Evolutionary conservation across 1,284 basidiomycete genomes (phyloP), one percentile per base, ranked within the genome.

Genomic region (Puccinia brachypodii): DNA sequence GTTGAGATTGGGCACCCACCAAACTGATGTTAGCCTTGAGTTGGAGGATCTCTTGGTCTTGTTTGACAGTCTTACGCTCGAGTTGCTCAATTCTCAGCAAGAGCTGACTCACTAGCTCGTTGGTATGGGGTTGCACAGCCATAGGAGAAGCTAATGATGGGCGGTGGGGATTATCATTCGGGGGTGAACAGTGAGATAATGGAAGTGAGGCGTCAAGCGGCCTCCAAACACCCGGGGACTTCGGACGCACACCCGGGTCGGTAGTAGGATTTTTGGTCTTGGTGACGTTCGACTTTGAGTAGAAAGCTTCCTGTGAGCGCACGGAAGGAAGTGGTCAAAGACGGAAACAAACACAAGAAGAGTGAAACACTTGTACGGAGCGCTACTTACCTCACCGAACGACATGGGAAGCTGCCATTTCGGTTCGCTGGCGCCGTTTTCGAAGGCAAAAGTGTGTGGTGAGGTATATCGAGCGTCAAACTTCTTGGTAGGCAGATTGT

Each of bases 221-320:
- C 7, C 56, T 66, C 79, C 79, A 81, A 36, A 81, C 36, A 66
- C 71, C 44, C 60, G 79, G 79, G 25, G 80, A 82, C 16, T 64
- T 74, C 2, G 72, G 42, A 56, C 60, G 31, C 4, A 36, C n/a
- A 3, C 22, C 47, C 16, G 72, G 16, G 7, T 73, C 73, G 14
- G 19, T 53, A 25, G 13, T 28, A 58, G 36, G 44, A 14, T 75
- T 68, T 47, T 68, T 42, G 16, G 80, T 7, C 25, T 82, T 82
- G 62, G 80, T 76, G 16, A 82, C 73, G n/a, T 82, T 82, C 19
- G 80, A 82, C 60, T 82, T 82, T 7, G 80, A 82, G 38, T 82
- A 82, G 42, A 82, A 82, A 44, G 80, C 80, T 76, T 82, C 80
- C 80, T 82, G 31, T 33, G 3, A 11, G 25, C 3, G 16, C 28